Conservation (phyloP, 345 rosid species). For the Geranium brycei region DNA sequence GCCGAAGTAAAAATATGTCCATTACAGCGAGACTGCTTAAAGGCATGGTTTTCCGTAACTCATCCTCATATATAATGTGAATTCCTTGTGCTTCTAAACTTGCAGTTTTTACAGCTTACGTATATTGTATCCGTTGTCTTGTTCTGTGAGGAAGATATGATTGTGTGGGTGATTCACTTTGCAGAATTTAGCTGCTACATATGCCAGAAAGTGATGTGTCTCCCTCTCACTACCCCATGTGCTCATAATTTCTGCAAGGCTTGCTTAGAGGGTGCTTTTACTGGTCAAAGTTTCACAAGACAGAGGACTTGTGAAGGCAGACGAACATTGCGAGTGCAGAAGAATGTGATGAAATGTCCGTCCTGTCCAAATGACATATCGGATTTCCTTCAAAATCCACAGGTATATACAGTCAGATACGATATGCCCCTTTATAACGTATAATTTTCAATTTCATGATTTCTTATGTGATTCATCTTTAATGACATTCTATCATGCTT, state of each 20-base stretch:
- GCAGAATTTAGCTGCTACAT: conserved; percentile 43
- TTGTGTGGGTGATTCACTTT: neutral
- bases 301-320: conserved; percentile 42
- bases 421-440: too few species aligned
- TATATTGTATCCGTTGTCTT: neutral
- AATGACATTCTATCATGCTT: too few species aligned
- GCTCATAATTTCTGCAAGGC: conserved; percentile 56
- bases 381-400: conserved; percentile 40
- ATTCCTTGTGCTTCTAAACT: too few species aligned
- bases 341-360: conserved; percentile 54
- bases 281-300: conserved; percentile 23
- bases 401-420: conserved; percentile 18
- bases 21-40: conserved; percentile 26
- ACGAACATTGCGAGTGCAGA: conserved; percentile 34
- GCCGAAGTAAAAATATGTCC: conserved; percentile 11
- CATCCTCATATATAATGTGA: neutral
- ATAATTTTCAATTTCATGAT: too few species aligned
- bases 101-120: neutral
- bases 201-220: conserved; percentile 41
- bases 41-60: conserved; percentile 16
- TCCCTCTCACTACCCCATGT: conserved; percentile 62
- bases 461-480: too few species aligned
- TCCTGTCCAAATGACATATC: conserved; percentile 45
- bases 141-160: neutral
- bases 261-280: conserved; percentile 44